phyloP scores from a whole-genome alignment of 495 filamentous ascomycete species.

The Neurospora sp. region DNA sequence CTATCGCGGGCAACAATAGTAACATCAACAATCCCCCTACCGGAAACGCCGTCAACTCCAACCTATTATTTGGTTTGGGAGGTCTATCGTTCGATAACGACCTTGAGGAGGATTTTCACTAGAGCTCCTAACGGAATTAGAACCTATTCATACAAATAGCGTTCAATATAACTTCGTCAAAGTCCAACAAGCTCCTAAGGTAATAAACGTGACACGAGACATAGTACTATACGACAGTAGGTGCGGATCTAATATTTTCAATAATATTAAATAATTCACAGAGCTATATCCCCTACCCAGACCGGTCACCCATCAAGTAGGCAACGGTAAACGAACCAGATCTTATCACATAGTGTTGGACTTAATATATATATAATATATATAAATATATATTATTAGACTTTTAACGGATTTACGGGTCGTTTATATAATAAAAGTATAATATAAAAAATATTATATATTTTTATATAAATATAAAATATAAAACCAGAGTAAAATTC shows the following conservation, averaged over 20 bases:
- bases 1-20: background rate
- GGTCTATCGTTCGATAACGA: background rate
- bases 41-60: background rate
- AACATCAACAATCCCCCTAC: background rate
- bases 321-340: background rate
- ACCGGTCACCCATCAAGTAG: background rate
- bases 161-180: too few species aligned
- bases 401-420: too few species aligned
- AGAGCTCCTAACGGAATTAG: background rate
- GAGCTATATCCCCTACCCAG: background rate
- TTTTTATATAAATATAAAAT: too few species aligned
- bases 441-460: too few species aligned
- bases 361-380: too few species aligned
- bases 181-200: background rate
- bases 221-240: background rate
- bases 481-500: too few species aligned
- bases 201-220: background rate
- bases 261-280: background rate
- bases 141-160: background rate
- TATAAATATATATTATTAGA: too few species aligned
- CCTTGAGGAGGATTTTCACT: background rate
- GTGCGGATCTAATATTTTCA: background rate
- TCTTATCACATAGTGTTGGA: background rate
- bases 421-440: too few species aligned
- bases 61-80: too few species aligned